Base-by-base conservation (phyloP, 78 protist genomes). In the Dictyostelium discoideum region DNA sequence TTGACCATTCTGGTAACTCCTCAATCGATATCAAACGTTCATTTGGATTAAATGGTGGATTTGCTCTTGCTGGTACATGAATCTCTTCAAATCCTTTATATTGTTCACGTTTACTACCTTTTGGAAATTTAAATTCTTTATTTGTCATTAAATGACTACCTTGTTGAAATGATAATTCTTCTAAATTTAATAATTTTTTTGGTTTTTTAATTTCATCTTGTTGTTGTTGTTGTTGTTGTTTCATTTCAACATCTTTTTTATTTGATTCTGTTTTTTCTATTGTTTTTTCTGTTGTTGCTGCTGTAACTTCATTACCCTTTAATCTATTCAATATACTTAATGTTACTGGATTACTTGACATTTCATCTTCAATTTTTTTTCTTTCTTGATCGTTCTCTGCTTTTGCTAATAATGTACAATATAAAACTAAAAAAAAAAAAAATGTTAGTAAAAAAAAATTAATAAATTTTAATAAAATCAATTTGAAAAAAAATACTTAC, bases 121-220 rank as follows among this genome's bases (percentile, higher is more conserved):
- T 84, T 13, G 98, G 99, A n/a, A 98, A 97, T 37, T 81, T 73
- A 83, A 87, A 81, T 63, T 72, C 29, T 29, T 77, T 76, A 96
- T 97, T 98, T 42, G 99, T 39, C 99, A 98, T 98, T 65, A 96
- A 77, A 85, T 97, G 99, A 2, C 95, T 85, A 40, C 99, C 99
- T 40, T 94, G 90, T 3, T 50, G 85, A 82, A 99, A 99, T 8
- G 92, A 87, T 22, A 99, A 69, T 32, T 81, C 32, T 24, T 98
- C 99, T 4, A 99, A 92, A 85, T 99, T 98, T 32, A 98, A 54
- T 60, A 78, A 2, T 39, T 40, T 42, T 57, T 83, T 86, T 57
- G 72, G 24, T 42, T 82, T 87, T 6, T 50, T 83, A 24, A 14
- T 3, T 42, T 18, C 67, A 46, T 72, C 48, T 54, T 85, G 48